Evolutionary conservation across 2,329 filamentous ascomycete species (phyloP).

Genomic region (Madurella mycetomatis): DNA sequence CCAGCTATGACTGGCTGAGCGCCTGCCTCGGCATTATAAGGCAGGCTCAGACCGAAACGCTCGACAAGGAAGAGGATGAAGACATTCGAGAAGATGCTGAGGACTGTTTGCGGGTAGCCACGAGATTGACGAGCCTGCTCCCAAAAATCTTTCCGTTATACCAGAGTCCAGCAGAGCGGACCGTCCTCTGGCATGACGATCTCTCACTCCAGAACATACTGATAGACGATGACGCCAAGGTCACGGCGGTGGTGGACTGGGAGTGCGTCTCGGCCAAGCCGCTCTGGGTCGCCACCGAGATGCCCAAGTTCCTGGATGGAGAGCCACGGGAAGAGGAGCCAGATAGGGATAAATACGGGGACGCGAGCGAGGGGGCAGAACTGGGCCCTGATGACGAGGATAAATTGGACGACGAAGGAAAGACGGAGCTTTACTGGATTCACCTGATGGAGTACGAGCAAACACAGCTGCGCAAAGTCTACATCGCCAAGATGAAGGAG

Average conservation of each 20-base stretch:
- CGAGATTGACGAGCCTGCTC: constrained; percentile 28
- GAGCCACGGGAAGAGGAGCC: constrained; percentile 30
- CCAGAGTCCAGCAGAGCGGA: constrained; percentile 25
- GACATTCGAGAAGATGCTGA: constrained; percentile 30
- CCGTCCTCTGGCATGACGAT: constrained; percentile 36
- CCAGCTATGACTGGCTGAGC: constrained; percentile 34
- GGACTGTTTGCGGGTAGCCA: constrained; percentile 18
- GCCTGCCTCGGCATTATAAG: constrained; percentile 28
- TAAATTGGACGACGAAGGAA: constrained; percentile 32
- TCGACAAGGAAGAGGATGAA: constrained; percentile 20
- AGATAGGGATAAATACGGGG: constrained; percentile 24
- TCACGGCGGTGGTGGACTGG: constrained; percentile 39
- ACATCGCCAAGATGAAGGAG: constrained; percentile 25
- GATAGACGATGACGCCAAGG: constrained; percentile 30
- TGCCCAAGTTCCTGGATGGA: constrained; percentile 32
- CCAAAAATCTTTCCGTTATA: constrained; percentile 29
- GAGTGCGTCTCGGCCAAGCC: constrained; percentile 38
- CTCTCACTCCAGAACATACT: constrained; percentile 36
- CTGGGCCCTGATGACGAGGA: constrained; percentile 5
- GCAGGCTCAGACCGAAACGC: constrained; percentile 21
- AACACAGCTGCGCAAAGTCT: constrained; percentile 33
- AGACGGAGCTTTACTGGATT: constrained; percentile 36
- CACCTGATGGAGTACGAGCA: constrained; percentile 39
- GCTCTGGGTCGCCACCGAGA: constrained; percentile 30
- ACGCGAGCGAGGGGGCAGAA: constrained; percentile 16